Conservation (phyloP, 176 grass and related monocot genomes). For the Musa itinerans region DNA sequence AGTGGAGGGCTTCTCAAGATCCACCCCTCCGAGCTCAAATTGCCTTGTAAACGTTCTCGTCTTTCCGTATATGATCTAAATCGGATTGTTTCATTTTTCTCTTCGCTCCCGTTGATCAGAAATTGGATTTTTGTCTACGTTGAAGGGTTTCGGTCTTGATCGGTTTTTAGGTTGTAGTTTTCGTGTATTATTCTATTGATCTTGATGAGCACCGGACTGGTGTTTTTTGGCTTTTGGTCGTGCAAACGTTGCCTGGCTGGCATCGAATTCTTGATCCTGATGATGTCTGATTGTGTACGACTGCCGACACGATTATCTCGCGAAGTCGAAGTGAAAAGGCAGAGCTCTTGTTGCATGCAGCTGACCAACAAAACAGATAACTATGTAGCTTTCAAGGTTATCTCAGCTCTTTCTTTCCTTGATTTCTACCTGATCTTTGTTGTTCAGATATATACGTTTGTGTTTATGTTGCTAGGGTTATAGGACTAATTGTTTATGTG, state of each 20-base stretch:
- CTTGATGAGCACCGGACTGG: neutral
- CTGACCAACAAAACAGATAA: conserved; percentile 75
- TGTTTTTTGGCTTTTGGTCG: neutral
- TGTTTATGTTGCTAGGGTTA: neutral
- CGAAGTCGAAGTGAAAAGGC: conserved; percentile 65
- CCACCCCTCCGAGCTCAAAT: conserved; percentile 74
- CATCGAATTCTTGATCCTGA: conserved; percentile 8
- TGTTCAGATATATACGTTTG: conserved; percentile 3
- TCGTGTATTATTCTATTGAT: neutral
- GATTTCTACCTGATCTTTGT: neutral
- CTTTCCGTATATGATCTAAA: neutral
- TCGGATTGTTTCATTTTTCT: neutral
- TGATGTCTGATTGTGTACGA: conserved; percentile 9
- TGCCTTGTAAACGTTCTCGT: conserved; percentile 45
- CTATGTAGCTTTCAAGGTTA: conserved; percentile 86
- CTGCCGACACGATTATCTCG: neutral
- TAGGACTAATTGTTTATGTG: neutral
- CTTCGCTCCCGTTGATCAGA: neutral
- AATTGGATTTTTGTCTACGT: conserved; percentile 6
- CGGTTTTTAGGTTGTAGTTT: conserved; percentile 1
- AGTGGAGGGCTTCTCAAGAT: conserved; percentile 53
- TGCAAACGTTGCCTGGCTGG: neutral
- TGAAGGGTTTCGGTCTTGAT: conserved; percentile 3
- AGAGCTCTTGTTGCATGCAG: conserved; percentile 57
- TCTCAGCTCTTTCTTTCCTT: neutral